These are phyloP conservation scores for Dioszegia aurantiaca DNA, from an alignment of 768 basidiomycete species.

Conservation along the genomic window DNA sequence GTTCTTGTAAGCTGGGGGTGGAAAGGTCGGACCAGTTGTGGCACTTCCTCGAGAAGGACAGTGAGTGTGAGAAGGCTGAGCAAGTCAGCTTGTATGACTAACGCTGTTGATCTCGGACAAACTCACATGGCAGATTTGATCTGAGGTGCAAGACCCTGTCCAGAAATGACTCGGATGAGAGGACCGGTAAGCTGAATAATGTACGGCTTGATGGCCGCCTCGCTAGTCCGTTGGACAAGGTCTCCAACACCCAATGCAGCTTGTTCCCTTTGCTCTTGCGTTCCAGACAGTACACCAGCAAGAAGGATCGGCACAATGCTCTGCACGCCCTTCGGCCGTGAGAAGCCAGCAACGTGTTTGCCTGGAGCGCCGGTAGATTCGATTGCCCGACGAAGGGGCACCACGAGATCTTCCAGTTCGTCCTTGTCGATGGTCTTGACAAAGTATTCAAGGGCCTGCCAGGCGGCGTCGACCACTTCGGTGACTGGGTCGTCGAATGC, in stretches of 20 bases:
- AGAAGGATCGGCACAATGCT: constrained; percentile 83
- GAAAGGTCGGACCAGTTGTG: constrained; percentile 90
- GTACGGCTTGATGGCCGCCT: constrained; percentile 83
- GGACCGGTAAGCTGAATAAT: constrained; percentile 94
- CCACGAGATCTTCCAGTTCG: constrained; percentile 83
- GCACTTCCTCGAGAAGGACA: constrained; percentile 79
- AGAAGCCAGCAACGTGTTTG: constrained; percentile 77
- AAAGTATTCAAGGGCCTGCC: constrained; percentile 77
- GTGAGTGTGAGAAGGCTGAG: constrained; percentile 68
- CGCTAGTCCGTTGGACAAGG: constrained; percentile 82
- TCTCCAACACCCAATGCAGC: constrained; percentile 97
- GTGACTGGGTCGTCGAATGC: constrained; percentile 68
- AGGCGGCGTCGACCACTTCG: constrained; percentile 69
- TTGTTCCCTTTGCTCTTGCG: constrained; percentile 82
- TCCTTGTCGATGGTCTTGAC: constrained; percentile 89
- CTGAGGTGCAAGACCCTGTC: constrained; percentile 72
- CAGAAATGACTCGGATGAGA: constrained; percentile 87
- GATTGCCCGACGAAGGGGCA: constrained; percentile 81
- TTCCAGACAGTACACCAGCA: constrained; percentile 88
- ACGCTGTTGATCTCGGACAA: neutral
- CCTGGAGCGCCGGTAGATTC: constrained; percentile 80
- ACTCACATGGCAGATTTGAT: constrained; percentile 80
- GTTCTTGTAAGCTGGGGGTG: constrained; percentile 96
- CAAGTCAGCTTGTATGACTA: constrained; percentile 10
- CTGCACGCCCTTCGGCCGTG: constrained; percentile 69